Conservation (phyloP, 2,329 filamentous ascomycete species). For the Pyricularia pennisetigena region DNA sequence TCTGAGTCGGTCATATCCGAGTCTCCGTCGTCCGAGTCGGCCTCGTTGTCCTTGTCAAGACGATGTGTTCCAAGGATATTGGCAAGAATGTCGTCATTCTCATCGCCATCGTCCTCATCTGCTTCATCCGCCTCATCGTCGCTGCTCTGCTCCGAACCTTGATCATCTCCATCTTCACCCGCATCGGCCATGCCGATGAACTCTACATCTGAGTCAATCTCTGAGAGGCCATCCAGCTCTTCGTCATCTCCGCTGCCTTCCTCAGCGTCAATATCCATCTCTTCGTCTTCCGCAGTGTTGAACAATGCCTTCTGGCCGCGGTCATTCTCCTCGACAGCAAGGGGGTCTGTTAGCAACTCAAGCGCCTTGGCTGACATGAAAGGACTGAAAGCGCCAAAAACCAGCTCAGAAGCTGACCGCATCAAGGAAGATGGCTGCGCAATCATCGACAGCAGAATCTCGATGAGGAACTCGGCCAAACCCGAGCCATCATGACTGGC, state of each 20-base stretch:
- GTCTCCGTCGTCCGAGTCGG: constrained; percentile 48
- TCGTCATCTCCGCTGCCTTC: constrained; percentile 31
- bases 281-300: constrained; percentile 45
- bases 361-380: constrained; percentile 67
- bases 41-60: constrained; percentile 45
- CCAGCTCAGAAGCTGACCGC: constrained; percentile 76
- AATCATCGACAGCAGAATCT: constrained; percentile 83
- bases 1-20: constrained; percentile 91
- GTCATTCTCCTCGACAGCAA: constrained; percentile 70
- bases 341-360: constrained; percentile 53
- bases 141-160: constrained; percentile 16
- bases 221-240: constrained; percentile 25
- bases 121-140: constrained; percentile 32
- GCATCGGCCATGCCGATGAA: constrained; percentile 24
- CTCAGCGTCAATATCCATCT: constrained; percentile 38
- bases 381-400: constrained; percentile 73
- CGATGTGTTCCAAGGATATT: constrained; percentile 29
- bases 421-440: constrained; percentile 78
- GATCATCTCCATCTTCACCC: constrained; percentile 29
- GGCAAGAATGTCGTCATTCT: constrained; percentile 16
- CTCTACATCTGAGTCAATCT: constrained; percentile 32
- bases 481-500: constrained; percentile 19
- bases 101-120: constrained; percentile 25
- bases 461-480: constrained; percentile 65
- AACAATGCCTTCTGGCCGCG: constrained; percentile 84